These are phyloP conservation scores for Trypethelium eluteriae DNA, from an alignment of 495 filamentous ascomycete genomes.

Conservation along the genomic window DNA sequence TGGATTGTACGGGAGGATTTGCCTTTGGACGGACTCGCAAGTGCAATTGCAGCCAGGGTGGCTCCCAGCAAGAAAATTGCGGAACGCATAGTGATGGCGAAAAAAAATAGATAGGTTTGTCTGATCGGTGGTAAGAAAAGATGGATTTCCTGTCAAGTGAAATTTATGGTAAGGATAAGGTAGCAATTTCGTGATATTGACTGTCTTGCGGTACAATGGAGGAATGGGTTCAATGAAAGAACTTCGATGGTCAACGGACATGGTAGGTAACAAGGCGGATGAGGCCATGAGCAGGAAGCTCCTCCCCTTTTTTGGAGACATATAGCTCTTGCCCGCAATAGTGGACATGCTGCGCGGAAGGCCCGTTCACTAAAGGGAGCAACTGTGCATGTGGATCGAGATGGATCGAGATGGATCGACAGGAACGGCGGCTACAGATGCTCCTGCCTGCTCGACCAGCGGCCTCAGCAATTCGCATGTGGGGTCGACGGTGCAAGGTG, in stretches of 20 bases:
- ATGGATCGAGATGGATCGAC: constrained; percentile 5
- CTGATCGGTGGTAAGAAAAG: not conserved
- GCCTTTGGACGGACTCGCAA: not conserved
- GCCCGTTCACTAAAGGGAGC: not conserved
- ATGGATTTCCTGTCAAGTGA: not conserved
- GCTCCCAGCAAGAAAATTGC: not conserved
- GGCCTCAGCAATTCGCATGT: not conserved
- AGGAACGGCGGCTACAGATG: not conserved
- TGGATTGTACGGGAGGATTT: not conserved
- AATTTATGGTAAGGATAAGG: no score
- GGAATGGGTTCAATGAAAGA: not conserved
- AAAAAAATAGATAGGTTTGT: not conserved
- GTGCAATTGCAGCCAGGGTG: not conserved
- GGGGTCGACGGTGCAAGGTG: not conserved
- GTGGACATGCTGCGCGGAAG: not conserved
- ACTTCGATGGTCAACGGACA: not conserved
- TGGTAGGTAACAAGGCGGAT: not conserved
- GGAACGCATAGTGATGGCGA: not conserved
- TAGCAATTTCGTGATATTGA: no score
- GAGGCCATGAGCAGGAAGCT: not conserved
- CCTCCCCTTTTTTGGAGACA: not conserved
- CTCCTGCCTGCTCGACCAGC: not conserved
- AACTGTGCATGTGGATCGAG: not conserved
- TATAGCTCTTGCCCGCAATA: not conserved
- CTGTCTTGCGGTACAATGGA: not conserved